Evolutionary conservation across 345 rosid genomes (phyloP).

Genomic region (Balakata baccata): DNA sequence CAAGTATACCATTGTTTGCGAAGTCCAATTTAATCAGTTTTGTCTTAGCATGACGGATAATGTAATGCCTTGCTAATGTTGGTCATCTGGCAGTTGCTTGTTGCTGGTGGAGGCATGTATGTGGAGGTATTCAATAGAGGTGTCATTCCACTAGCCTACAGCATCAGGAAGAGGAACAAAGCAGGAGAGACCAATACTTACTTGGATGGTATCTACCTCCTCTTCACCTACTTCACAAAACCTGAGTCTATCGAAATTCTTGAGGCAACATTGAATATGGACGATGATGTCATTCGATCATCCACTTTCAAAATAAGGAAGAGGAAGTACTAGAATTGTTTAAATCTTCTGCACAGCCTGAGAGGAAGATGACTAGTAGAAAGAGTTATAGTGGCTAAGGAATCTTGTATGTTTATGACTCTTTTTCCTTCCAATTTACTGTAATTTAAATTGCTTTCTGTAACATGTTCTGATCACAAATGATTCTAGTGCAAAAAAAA

Average conservation of each 20-base stretch:
- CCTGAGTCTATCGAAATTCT: constrained; percentile 67
- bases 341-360: constrained; percentile 8
- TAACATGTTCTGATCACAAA: neutral
- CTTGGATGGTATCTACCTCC: constrained; percentile 86
- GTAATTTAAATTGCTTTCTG: constrained; percentile 18
- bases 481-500: neutral
- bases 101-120: constrained; percentile 98
- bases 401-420: constrained; percentile 14
- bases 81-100: constrained; percentile 59
- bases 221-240: constrained; percentile 85
- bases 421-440: neutral
- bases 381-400: constrained; percentile 5
- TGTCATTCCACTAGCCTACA: constrained; percentile 79
- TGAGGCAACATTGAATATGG: constrained; percentile 46
- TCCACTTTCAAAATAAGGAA: constrained; percentile 65
- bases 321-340: constrained; percentile 48
- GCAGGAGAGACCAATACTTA: constrained; percentile 79
- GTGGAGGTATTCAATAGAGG: constrained; percentile 96
- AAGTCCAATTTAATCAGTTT: neutral
- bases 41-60: neutral
- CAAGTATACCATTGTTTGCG: neutral
- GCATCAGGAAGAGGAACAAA: constrained; percentile 83
- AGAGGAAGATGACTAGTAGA: constrained; percentile 22
- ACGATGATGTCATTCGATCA: constrained; percentile 74
- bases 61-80: constrained; percentile 5